A percentile compares a stretch with the other conserved stretches of the same genome.
Conservation (phyloP, 257 asterid genomes). For the Jasminum sambac region DNA sequence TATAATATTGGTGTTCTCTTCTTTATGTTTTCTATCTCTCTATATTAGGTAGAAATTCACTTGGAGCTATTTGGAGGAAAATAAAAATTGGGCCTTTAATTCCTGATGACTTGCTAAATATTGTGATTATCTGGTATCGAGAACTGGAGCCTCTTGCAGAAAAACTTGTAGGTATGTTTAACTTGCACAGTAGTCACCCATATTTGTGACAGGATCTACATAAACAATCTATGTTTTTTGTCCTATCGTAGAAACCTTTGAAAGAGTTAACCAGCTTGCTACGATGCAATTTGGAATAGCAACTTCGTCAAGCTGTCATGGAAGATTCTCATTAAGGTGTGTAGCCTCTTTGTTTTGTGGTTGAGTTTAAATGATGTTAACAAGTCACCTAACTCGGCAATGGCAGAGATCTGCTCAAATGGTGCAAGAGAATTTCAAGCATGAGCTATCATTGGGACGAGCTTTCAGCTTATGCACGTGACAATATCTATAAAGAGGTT, state of each 20-base stretch:
- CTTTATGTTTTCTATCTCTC: slow-evolving; percentile 17
- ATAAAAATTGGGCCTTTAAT: slow-evolving; percentile 59
- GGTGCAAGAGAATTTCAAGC: slow-evolving; percentile 77
- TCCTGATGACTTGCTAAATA: slow-evolving; percentile 52
- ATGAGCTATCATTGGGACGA: slow-evolving; percentile 40
- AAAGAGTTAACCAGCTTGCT: slow-evolving; percentile 52
- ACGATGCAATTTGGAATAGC: slow-evolving; percentile 47
- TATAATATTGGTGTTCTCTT: slow-evolving; percentile 12
- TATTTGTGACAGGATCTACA: not conserved
- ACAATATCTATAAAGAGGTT: slow-evolving; percentile 76
- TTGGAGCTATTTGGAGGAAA: slow-evolving; percentile 87
- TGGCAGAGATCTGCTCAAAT: slow-evolving; percentile 84
- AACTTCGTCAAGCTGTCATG: slow-evolving; percentile 42
- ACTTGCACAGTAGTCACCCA: not conserved
- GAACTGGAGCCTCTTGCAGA: slow-evolving; percentile 51
- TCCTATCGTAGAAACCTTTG: slow-evolving; percentile 63
- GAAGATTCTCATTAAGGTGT: slow-evolving; percentile 84
- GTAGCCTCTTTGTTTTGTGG: not conserved
- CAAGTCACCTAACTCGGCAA: slow-evolving; percentile 24
- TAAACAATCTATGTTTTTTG: slow-evolving; percentile 16
- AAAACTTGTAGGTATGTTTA: slow-evolving; percentile 59
- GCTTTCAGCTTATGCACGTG: slow-evolving; percentile 45
- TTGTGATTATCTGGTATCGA: slow-evolving; percentile 74
- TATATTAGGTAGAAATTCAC: slow-evolving; percentile 58
- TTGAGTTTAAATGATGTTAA: slow-evolving; percentile 18